Percentiles rank a stretch among this genome's conserved stretches.
Evolutionary conservation across 2,329 filamentous ascomycete genomes (phyloP).

Genomic region (Setomelanomma holmii): DNA sequence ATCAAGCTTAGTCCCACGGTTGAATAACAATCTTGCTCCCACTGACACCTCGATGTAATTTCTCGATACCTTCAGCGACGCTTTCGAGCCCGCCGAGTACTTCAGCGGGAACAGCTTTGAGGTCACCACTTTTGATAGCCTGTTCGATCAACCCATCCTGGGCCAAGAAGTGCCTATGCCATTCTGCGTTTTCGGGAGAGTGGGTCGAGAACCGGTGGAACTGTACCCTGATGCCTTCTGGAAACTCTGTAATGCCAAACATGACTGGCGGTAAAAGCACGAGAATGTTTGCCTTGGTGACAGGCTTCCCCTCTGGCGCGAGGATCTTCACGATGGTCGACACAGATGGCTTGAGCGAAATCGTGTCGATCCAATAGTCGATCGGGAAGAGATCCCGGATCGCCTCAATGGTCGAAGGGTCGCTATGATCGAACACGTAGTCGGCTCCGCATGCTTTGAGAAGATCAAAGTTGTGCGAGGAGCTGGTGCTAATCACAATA

Average conservation of each 20-base stretch:
- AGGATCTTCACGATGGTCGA: slow-evolving; percentile 31
- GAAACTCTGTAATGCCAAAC: slow-evolving; percentile 21
- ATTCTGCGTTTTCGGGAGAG: slow-evolving; percentile 26
- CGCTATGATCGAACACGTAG: slow-evolving; percentile 48
- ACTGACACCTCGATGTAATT: slow-evolving; percentile 37
- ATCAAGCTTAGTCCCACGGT: too few species aligned
- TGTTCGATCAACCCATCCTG: slow-evolving; percentile 29
- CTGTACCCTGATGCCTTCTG: slow-evolving; percentile 23
- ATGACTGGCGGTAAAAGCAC: slow-evolving; percentile 20
- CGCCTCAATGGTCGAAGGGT: slow-evolving; percentile 44
- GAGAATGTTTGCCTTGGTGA: slow-evolving; percentile 30
- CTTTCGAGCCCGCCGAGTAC: slow-evolving; percentile 33
- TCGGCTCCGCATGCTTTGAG: slow-evolving; percentile 22
- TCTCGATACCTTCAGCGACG: slow-evolving; percentile 28
- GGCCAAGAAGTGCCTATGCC: slow-evolving; percentile 24
- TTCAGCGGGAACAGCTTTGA: slow-evolving; percentile 31
- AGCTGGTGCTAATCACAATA: slow-evolving; percentile 29
- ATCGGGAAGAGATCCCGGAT: slow-evolving; percentile 46
- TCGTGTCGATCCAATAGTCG: slow-evolving; percentile 52
- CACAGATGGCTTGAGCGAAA: slow-evolving; percentile 34
- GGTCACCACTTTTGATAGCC: slow-evolving; percentile 22
- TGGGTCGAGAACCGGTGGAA: slow-evolving; percentile 29
- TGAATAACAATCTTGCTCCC: slow-evolving; percentile 39
- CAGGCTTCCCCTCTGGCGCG: slow-evolving; percentile 23
- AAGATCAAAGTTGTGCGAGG: slow-evolving; percentile 27